Evolutionary conservation across 1,139 yeast species (phyloP).

Genomic region (Nakaseomyces uthaithaninus): DNA sequence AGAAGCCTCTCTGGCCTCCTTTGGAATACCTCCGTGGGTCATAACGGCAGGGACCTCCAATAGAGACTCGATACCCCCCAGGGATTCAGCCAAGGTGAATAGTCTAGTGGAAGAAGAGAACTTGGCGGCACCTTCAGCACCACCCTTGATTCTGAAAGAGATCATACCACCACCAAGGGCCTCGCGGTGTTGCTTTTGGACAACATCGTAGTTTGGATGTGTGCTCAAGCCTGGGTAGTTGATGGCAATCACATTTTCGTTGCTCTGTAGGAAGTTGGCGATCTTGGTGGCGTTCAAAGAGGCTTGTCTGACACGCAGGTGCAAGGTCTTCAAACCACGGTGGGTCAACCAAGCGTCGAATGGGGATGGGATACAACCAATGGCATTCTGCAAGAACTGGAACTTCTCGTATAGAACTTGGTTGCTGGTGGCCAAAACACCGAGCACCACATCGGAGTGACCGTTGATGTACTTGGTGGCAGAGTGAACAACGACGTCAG

Average conservation of each 20-base stretch:
- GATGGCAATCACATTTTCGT: slow-evolving; percentile 51
- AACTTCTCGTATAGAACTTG: slow-evolving; percentile 54
- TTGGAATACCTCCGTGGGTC: slow-evolving; percentile 91
- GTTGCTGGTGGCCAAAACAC: slow-evolving; percentile 66
- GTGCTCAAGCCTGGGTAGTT: slow-evolving; percentile 76
- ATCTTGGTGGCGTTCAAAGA: slow-evolving; percentile 58
- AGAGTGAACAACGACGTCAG: slow-evolving; percentile 80
- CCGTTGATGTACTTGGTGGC: slow-evolving; percentile 90
- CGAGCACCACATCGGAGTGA: slow-evolving; percentile 87
- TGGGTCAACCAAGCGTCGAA: slow-evolving; percentile 91
- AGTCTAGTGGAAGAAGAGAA: slow-evolving; percentile 69
- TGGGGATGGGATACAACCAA: slow-evolving; percentile 85
- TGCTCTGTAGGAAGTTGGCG: slow-evolving; percentile 54
- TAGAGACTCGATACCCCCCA: slow-evolving; percentile 84
- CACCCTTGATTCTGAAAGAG: slow-evolving; percentile 79
- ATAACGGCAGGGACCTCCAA: slow-evolving; percentile 85
- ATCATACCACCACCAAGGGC: slow-evolving; percentile 90
- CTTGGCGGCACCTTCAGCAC: slow-evolving; percentile 64
- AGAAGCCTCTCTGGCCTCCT: slow-evolving; percentile 66
- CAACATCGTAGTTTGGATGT: slow-evolving; percentile 57
- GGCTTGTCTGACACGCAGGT: slow-evolving; percentile 69
- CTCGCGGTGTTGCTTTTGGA: slow-evolving; percentile 69
- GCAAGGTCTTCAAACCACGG: slow-evolving; percentile 84
- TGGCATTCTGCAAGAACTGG: slow-evolving; percentile 77
- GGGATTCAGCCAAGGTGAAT: slow-evolving; percentile 81